phyloP scores from a whole-genome alignment of 108 stramenopile genomes.

The Skeletonema potamos region DNA sequence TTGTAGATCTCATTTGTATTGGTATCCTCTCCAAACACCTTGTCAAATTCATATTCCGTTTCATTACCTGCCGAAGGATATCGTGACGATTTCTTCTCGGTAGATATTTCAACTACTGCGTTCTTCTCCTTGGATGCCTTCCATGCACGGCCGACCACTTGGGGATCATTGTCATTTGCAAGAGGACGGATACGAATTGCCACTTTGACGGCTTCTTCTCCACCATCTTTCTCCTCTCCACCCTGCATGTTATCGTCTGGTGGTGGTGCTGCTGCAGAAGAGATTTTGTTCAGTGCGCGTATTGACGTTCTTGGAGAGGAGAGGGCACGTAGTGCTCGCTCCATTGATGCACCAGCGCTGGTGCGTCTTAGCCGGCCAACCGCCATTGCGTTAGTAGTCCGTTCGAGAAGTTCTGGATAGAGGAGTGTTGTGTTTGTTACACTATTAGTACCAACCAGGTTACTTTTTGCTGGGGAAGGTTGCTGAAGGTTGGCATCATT shows the following conservation, averaged over 20 bases:
- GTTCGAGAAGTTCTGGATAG: neutral
- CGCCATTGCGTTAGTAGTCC: neutral
- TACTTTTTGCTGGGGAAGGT: neutral
- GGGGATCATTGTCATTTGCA: slow-evolving; percentile 48
- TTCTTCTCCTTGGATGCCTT: slow-evolving; percentile 57
- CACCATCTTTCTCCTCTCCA: neutral
- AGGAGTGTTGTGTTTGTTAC: too few relatives aligned
- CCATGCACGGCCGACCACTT: slow-evolving; percentile 58
- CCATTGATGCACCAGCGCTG: slow-evolving; percentile 10
- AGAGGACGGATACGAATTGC: slow-evolving; percentile 89
- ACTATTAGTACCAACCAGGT: too few relatives aligned
- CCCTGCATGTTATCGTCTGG: neutral
- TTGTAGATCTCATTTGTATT: slow-evolving; percentile 85
- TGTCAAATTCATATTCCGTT: slow-evolving; percentile 89
- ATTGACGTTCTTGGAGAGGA: neutral
- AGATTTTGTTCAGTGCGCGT: neutral
- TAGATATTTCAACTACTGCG: slow-evolving; percentile 58
- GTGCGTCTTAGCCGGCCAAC: neutral
- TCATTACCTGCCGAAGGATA: slow-evolving; percentile 8
- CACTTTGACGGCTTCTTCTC: slow-evolving; percentile 52
- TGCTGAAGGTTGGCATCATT: neutral
- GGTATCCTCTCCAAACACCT: slow-evolving; percentile 81
- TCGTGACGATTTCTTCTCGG: slow-evolving; percentile 46
- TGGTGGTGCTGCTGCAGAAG: neutral
- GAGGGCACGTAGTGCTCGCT: slow-evolving; percentile 23